Evolutionary conservation across 2,329 filamentous ascomycete species (phyloP), one percentile per base, ranked within the genome.

Genomic region (Phaeoacremonium minimum): DNA sequence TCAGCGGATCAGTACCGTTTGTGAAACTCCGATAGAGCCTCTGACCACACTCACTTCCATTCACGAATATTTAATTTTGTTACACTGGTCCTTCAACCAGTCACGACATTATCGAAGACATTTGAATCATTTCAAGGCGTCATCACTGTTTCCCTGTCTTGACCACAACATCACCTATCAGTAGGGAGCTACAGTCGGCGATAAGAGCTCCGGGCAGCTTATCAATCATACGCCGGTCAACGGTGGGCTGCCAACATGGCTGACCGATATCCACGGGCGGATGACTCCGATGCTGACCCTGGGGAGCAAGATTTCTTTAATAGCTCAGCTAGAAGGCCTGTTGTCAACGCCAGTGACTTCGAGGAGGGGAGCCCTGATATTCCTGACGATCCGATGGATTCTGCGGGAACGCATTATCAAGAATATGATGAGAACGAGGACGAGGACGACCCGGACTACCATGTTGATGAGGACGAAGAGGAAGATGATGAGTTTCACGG

Each of bases 401-500:
- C n/a, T n/a, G n/a, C 22, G 22, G 22, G n/a, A 9, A 35, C 38
- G 18, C 30, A 36, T 28, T 36, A 46, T 13, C 32, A 43, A 9
- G 43, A 44, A 9, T 32, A 38, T 3, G 37, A 48, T 2, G 53
- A 57, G n/a, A 53, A 52, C 20, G 50, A 47, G 4, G 39, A 52
- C 29, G 44, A 41, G 6, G 47, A 52, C 9, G 37, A 47, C 6
- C 43, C 40, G 4, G 40, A 46, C 15, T 48, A 50, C 15, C 43
- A 50, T 16, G 46, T 48, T 3, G 38, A 44, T 11, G 56, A 58
- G 15, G 51, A 58, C 15, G 58, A 47, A 13, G 50, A 53, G 6
- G 43, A 46, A 4, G 48, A 53, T 3, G 48, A 52, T 17, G 44
- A 49, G 6, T 38, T 37, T 12, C 39, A 44, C 18, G 42, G 42